Percentiles rank a stretch among this genome's conserved stretches.
These are phyloP conservation scores for Metarhizium anisopliae DNA, from an alignment of 2,329 filamentous ascomycete species.

Conservation along the genomic window DNA sequence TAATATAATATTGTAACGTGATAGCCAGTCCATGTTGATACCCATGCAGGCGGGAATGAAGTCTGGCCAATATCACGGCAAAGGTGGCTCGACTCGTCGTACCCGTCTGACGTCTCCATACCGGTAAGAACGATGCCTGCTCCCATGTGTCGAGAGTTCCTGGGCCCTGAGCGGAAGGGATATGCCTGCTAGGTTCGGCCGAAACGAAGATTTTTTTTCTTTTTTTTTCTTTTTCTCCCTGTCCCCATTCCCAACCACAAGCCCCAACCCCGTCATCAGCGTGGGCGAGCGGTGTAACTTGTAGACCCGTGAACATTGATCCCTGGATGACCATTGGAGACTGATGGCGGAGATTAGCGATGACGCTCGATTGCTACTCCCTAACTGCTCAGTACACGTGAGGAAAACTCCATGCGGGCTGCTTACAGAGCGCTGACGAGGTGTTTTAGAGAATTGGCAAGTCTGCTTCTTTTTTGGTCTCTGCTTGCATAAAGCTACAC, in stretches of 20 bases:
- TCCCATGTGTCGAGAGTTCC: neutral
- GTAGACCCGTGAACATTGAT: neutral
- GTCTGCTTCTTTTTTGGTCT: neutral
- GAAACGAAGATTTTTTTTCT: neutral
- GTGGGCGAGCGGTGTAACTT: neutral
- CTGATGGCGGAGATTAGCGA: neutral
- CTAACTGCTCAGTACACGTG: neutral
- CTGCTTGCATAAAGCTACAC: neutral
- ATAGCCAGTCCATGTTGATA: neutral
- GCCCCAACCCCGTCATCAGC: neutral
- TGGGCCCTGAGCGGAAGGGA: neutral
- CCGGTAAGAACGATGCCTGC: neutral
- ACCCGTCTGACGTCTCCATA: neutral
- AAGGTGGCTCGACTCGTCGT: neutral
- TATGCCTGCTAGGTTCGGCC: neutral
- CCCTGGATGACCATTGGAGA: neutral
- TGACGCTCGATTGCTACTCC: neutral
- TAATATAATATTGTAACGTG: neutral
- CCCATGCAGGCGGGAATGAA: neutral
- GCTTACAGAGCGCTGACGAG: neutral
- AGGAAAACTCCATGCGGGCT: neutral
- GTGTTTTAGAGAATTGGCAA: neutral
- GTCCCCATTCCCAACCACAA: neutral
- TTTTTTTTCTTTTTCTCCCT: too few relatives aligned
- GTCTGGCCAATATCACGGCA: neutral